These are phyloP conservation scores for Hanseniaspora guilliermondii DNA, from an alignment of 805 yeast species.

Conservation along the genomic window DNA sequence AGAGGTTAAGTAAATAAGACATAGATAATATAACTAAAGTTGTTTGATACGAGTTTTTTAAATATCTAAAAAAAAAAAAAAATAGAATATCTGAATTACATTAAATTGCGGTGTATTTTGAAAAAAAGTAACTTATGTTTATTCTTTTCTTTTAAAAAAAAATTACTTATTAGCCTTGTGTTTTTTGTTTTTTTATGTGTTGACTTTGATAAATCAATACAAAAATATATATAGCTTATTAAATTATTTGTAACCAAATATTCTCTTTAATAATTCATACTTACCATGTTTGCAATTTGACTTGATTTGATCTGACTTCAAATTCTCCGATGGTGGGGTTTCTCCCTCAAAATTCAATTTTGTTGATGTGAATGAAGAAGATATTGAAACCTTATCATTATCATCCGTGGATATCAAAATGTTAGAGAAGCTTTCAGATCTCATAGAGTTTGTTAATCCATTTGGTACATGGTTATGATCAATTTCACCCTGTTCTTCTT, in stretches of 20 bases:
- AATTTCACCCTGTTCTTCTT: not conserved
- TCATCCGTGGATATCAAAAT: conserved; percentile 6
- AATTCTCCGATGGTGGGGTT: not conserved
- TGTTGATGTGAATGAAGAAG: not conserved
- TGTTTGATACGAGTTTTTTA: not conserved
- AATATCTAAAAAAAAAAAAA: no score
- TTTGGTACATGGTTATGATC: not conserved
- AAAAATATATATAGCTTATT: not conserved
- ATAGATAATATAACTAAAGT: not conserved
- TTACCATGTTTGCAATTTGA: not conserved
- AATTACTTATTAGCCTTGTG: not conserved
- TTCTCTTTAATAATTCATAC: not conserved
- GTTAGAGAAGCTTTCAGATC: not conserved
- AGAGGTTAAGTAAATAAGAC: conserved; percentile 23
- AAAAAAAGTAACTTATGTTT: no score
- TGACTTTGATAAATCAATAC: not conserved
- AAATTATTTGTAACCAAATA: conserved; percentile 5
- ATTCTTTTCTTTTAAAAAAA: not conserved
- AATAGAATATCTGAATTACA: no score
- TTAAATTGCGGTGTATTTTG: no score
- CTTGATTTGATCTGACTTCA: not conserved
- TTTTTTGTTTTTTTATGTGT: not conserved
- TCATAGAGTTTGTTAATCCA: not conserved
- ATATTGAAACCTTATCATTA: conserved; percentile 4
- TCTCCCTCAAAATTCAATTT: not conserved